phyloP scores from a whole-genome alignment of 139 green algal genomes.

The Chlamydomonas sphaeroides region DNA sequence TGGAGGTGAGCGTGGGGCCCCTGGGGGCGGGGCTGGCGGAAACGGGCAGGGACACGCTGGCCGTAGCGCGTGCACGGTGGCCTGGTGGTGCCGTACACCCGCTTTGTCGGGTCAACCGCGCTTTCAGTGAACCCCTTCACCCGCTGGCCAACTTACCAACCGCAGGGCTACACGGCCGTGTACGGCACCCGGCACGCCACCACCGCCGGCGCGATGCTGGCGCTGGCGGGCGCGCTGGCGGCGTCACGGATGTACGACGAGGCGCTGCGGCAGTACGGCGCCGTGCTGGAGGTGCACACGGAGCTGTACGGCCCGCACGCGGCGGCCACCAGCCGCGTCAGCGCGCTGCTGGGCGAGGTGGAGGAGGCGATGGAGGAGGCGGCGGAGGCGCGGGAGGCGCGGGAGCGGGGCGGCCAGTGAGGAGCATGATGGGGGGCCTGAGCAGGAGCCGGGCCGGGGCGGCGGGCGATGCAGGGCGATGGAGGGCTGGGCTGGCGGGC shows the following conservation, averaged over 20 bases:
- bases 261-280: not conserved
- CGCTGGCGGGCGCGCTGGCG: not conserved
- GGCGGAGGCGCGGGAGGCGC: no score
- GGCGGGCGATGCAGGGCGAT: no score
- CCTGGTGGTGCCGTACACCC: not conserved
- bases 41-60: not conserved
- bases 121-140: not conserved
- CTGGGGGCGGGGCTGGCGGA: not conserved
- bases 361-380: conserved; percentile 29
- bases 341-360: conserved; percentile 5
- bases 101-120: no score
- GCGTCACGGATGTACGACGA: not conserved
- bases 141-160: no score
- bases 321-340: conserved; percentile 13
- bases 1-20: no score
- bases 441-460: no score
- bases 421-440: no score
- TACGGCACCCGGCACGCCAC: conserved; percentile 11
- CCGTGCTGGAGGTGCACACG: conserved; percentile 14
- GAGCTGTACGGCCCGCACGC: conserved; percentile 29
- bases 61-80: no score
- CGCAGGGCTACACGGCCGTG: conserved; percentile 12
- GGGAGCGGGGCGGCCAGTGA: no score
- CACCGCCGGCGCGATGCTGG: conserved; percentile 1
- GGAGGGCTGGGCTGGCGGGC: no score